Evolutionary conservation across 2,329 filamentous ascomycete species (phyloP).

Genomic region (Penicillium crustosum): DNA sequence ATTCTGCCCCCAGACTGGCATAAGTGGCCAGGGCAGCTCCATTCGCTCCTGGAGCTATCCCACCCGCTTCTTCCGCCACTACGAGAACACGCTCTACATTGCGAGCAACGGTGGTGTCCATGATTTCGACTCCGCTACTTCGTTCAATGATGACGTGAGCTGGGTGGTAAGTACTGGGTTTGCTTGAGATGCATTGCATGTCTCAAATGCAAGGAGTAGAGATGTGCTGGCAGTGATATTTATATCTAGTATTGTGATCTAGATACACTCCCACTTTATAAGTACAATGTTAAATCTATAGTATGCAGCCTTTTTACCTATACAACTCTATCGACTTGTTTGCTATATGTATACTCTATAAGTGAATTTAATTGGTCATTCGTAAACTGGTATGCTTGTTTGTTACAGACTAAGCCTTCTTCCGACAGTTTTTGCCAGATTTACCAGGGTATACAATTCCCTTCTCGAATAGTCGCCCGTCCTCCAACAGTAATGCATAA

Average conservation of each 20-base stretch:
- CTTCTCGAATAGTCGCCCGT: no score
- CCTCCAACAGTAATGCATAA: no score
- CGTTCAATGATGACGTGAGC: conserved; percentile 58
- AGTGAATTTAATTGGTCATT: no score
- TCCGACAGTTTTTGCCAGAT: no score
- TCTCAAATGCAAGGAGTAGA: neutral
- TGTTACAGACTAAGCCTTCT: no score
- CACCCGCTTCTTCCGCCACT: conserved; percentile 60
- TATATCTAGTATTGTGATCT: neutral
- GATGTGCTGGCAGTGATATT: neutral
- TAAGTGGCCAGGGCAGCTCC: conserved; percentile 54
- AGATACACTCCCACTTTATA: no score
- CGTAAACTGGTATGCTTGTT: no score
- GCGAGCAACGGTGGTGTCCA: conserved; percentile 59
- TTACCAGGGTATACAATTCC: no score
- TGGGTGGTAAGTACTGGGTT: conserved; percentile 51
- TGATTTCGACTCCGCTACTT: conserved; percentile 50
- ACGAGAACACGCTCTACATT: conserved; percentile 47
- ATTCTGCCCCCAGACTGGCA: conserved; percentile 57
- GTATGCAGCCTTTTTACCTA: no score
- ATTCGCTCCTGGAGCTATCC: conserved; percentile 62
- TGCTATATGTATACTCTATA: no score
- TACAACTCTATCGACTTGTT: no score
- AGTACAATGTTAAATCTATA: no score
- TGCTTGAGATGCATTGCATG: conserved; percentile 31